Percentiles rank a stretch among this genome's conserved stretches.
phyloP scores from a whole-genome alignment of 1,284 basidiomycete genomes.

The Tilletiopsis washingtonensis region DNA sequence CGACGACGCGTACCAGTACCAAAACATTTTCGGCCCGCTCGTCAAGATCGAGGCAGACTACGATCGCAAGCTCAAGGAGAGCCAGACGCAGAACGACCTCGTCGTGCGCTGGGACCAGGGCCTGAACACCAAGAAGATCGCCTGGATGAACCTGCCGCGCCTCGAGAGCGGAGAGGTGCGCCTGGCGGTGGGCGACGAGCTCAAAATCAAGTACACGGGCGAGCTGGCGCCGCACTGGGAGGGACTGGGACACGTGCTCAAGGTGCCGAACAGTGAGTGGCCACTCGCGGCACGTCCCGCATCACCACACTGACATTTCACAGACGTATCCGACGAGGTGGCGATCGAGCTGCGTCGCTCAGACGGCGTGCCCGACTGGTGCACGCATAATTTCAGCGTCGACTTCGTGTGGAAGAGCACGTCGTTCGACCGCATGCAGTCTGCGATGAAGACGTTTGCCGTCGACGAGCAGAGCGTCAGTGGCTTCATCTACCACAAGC shows the following conservation, averaged over 20 bases:
- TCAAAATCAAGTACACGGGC: slow-evolving; percentile 80
- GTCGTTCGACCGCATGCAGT: slow-evolving; percentile 97
- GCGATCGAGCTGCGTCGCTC: slow-evolving; percentile 81
- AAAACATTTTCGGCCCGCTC: slow-evolving; percentile 95
- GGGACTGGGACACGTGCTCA: slow-evolving; percentile 93
- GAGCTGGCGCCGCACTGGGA: slow-evolving; percentile 76
- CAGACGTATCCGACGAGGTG: slow-evolving; percentile 96
- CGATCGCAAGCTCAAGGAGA: slow-evolving; percentile 93
- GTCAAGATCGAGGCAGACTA: slow-evolving; percentile 99
- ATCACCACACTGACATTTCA: neutral
- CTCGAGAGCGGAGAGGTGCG: slow-evolving; percentile 96
- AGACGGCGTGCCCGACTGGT: slow-evolving; percentile 88
- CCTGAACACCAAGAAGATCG: slow-evolving; percentile 92
- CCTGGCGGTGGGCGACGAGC: slow-evolving; percentile 90
- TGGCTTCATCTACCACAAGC: slow-evolving; percentile 96
- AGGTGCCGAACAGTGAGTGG: slow-evolving; percentile 89
- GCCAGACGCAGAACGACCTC: slow-evolving; percentile 94
- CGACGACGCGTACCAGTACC: slow-evolving; percentile 98
- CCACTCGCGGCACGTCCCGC: neutral
- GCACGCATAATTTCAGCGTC: slow-evolving; percentile 87
- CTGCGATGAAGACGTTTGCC: slow-evolving; percentile 98
- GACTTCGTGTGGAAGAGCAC: slow-evolving; percentile 99
- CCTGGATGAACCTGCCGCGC: slow-evolving; percentile 93
- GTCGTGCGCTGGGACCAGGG: slow-evolving; percentile 94
- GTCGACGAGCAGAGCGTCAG: slow-evolving; percentile 98